Conservation (phyloP, 2,329 filamentous ascomycete species). For the Clarireedia monteithiana region DNA sequence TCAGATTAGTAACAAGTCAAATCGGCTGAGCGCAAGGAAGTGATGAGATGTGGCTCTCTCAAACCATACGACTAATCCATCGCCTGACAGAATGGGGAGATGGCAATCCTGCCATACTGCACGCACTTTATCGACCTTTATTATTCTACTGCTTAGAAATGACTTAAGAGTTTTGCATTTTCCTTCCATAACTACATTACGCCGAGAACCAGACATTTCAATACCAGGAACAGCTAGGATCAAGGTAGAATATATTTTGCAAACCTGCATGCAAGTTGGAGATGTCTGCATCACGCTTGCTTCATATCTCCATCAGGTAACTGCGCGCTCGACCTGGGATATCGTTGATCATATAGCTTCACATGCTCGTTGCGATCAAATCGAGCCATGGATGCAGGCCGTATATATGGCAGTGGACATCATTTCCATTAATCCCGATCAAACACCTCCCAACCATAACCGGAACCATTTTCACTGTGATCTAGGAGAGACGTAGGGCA, state of each 20-base stretch:
- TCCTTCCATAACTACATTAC: not conserved
- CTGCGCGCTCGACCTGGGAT: not conserved
- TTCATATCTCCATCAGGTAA: not conserved
- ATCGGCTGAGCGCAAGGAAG: not conserved
- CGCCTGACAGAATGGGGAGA: not conserved
- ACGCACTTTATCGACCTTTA: not conserved
- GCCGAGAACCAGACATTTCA: not conserved
- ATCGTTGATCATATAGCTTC: not conserved
- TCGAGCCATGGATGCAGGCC: conserved; percentile 4
- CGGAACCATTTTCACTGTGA: conserved; percentile 18
- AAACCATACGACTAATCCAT: not conserved
- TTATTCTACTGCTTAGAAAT: not conserved
- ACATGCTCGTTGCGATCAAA: not conserved
- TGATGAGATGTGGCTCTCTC: not conserved
- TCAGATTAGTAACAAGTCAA: not conserved
- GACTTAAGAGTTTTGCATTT: not conserved
- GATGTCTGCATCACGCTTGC: not conserved
- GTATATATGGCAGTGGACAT: conserved; percentile 12
- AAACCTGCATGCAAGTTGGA: not conserved
- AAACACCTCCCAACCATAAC: conserved; percentile 23
- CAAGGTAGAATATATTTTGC: not conserved
- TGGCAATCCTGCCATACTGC: not conserved
- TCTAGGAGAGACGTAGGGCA: conserved; percentile 27
- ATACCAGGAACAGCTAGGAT: not conserved
- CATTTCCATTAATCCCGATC: conserved; percentile 26